A percentile compares a stretch with the other conserved stretches of the same genome.
Evolutionary conservation across 139 green algal species (phyloP).

Genomic region (Yamagishiella unicocca): DNA sequence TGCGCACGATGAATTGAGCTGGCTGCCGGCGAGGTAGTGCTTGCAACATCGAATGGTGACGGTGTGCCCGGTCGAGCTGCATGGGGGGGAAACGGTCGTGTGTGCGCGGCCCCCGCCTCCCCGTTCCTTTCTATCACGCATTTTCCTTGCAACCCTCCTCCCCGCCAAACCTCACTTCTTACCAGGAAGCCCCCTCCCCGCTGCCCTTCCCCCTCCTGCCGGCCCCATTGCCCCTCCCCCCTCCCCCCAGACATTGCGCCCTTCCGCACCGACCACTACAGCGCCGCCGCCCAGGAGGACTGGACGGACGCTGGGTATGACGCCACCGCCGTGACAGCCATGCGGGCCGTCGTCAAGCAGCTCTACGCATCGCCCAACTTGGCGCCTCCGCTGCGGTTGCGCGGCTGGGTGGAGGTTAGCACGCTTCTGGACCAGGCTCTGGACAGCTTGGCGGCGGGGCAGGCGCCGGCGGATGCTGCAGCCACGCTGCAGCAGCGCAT

Average conservation of each 20-base stretch:
- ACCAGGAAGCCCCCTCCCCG: not conserved
- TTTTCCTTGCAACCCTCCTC: too few relatives aligned
- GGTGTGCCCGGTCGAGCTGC: too few relatives aligned
- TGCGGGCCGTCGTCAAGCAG: not conserved
- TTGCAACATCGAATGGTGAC: too few relatives aligned
- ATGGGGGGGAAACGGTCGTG: too few relatives aligned
- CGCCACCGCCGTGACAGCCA: not conserved
- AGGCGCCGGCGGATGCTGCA: not conserved
- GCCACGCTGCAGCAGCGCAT: not conserved
- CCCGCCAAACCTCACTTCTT: too few relatives aligned
- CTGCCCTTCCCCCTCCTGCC: not conserved
- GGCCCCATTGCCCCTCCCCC: not conserved
- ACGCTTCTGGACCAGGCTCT: not conserved
- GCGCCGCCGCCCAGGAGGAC: not conserved
- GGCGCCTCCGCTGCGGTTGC: constrained; percentile 23
- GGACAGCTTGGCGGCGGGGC: not conserved
- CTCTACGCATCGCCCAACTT: not conserved
- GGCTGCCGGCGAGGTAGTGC: too few relatives aligned
- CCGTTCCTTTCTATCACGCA: too few relatives aligned
- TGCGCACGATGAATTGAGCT: too few relatives aligned
- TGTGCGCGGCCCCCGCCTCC: too few relatives aligned
- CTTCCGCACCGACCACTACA: constrained; percentile 32
- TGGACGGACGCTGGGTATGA: not conserved
- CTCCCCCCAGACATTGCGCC: not conserved
- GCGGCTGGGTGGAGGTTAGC: not conserved